These are phyloP conservation scores for Alternaria sp. DNA, from an alignment of 2,329 filamentous ascomycete species.

Conservation along the genomic window DNA sequence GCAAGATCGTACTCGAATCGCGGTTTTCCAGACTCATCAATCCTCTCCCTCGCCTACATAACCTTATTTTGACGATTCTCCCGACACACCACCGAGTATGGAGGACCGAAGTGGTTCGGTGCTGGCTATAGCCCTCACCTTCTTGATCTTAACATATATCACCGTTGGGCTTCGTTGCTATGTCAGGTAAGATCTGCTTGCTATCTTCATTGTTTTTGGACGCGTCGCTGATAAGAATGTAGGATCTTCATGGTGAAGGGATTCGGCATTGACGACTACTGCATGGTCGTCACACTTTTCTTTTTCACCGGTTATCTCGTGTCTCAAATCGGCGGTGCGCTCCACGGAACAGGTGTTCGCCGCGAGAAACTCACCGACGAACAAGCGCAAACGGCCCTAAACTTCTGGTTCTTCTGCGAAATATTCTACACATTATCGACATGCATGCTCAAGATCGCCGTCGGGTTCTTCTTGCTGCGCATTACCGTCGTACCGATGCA, in stretches of 20 bases:
- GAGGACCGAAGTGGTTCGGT: constrained; percentile 36
- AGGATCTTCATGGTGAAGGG: constrained; percentile 43
- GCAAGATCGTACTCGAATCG: constrained; percentile 2
- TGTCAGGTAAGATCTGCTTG: constrained; percentile 36
- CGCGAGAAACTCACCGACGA: constrained; percentile 38
- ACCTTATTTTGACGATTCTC: not conserved
- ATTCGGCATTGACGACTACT: constrained; percentile 50
- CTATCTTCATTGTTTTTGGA: not conserved
- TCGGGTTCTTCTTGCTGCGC: constrained; percentile 59
- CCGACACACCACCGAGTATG: constrained; percentile 18
- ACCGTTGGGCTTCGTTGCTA: constrained; percentile 48
- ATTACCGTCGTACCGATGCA: constrained; percentile 55
- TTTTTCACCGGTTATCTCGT: constrained; percentile 45
- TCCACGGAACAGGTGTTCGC: constrained; percentile 47
- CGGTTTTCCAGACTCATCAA: not conserved
- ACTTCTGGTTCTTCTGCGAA: constrained; percentile 62
- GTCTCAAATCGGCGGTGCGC: constrained; percentile 43
- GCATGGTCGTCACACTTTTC: constrained; percentile 47
- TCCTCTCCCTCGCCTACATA: constrained; percentile 4
- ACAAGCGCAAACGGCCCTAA: constrained; percentile 33
- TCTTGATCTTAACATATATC: constrained; percentile 47
- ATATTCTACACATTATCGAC: constrained; percentile 59
- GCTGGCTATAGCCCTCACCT: constrained; percentile 40
- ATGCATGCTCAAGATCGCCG: constrained; percentile 57
- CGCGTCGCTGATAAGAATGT: constrained; percentile 3